Base-by-base conservation (phyloP, 495 filamentous ascomycete genomes). In the Talaromyces nanjingensis region DNA sequence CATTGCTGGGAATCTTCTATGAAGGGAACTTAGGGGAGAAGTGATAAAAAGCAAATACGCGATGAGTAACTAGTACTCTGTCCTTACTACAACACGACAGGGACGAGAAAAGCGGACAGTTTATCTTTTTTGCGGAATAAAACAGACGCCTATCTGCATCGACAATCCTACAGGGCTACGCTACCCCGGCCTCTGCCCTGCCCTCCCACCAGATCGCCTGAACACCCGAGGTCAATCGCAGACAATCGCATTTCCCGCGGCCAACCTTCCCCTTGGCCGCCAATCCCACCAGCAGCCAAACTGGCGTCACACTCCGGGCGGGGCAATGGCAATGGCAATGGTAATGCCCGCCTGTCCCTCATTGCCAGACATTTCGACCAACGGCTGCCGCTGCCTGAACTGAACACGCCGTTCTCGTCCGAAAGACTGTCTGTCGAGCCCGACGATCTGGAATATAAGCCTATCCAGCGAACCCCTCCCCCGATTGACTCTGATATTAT, bases 361-460 rank as follows among this genome's bases (percentile, higher is more conserved):
- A 92, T 96, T 75, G 88, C 89, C 66, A 83, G 90, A 79, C 91
- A 96, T 75, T 81, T 96, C 71, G 83, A 87, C 71, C 77, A 83
- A 66, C 77, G 79, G 69, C 71, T 79, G 45, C 86, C 84, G 74
- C 79, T 81, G 74, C 80, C 81, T 69, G 83, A 80, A 65, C 78
- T 87, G 65, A 89, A 84, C 75, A 88, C 86, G 65, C 86, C 87
- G 68, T 91, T 84, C 74, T 87, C 83, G 67, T 83, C 83, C 71
- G 85, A 89, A 68, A 81, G 85, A 72, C 74, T 76, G 63, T 81
- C 84, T 18, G 70, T 71, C 24, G 71, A 73, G 49, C 77, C 77
- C 42, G 85, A 87, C 80, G 85, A 87, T 67, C 42, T 86, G 62
- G 81, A 83, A 72, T 85, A 84, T 78, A 77, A 76, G 67, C 77